phyloP scores from a whole-genome alignment of 345 rosid genomes.

The Acer yangbiense region DNA sequence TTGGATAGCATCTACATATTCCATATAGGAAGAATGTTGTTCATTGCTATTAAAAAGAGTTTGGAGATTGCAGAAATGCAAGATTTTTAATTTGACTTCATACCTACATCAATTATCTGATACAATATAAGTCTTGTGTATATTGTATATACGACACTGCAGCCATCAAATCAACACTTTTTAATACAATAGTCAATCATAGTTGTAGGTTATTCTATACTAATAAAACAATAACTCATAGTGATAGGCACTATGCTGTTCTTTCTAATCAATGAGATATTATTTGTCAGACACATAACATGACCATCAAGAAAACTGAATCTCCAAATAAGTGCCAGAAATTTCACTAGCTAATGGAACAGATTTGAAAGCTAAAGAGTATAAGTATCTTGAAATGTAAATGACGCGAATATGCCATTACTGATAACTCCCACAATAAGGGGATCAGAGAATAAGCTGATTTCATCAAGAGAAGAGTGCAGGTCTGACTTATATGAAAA shows the following conservation, averaged over 20 bases:
- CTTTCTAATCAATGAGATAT: background rate
- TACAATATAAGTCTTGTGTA: background rate
- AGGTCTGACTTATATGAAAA: slow-evolving; percentile 1
- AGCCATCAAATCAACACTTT: slow-evolving; percentile 3
- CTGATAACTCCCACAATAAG: background rate
- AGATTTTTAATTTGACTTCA: background rate
- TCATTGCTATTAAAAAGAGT: background rate
- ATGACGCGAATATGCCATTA: background rate
- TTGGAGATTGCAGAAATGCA: background rate
- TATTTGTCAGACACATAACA: slow-evolving; percentile 5
- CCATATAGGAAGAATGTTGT: background rate
- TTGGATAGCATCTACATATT: background rate
- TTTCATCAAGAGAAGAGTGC: background rate
- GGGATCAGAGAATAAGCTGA: background rate
- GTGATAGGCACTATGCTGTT: background rate
- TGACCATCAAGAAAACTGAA: background rate
- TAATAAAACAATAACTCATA: background rate
- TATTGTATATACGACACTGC: background rate
- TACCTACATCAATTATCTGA: background rate
- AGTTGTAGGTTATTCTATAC: background rate
- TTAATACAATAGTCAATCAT: background rate
- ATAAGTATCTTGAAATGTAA: slow-evolving; percentile 2
- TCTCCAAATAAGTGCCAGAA: background rate
- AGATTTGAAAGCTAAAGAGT: background rate
- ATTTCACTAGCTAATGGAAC: background rate